A percentile compares a stretch with the other conserved stretches of the same genome.
These are phyloP conservation scores for Orbilia blumenaviensis DNA, from an alignment of 2,329 filamentous ascomycete species.

Conservation along the genomic window DNA sequence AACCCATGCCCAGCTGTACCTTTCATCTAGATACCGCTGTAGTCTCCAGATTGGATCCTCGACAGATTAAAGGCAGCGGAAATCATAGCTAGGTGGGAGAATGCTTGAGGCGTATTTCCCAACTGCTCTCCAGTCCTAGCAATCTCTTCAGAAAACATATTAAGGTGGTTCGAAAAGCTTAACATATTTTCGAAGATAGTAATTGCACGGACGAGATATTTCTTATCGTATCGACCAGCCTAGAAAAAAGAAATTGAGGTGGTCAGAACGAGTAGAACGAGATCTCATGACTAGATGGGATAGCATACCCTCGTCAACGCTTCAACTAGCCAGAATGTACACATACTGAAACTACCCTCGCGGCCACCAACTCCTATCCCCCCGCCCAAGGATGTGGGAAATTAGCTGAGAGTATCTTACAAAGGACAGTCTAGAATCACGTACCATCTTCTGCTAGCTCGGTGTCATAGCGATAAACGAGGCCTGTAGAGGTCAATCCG, in stretches of 20 bases:
- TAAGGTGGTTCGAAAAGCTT: constrained; percentile 77
- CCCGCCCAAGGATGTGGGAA: constrained; percentile 38
- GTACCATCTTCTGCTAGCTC: constrained; percentile 74
- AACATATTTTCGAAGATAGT: constrained; percentile 81
- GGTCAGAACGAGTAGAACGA: not conserved
- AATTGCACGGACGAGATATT: constrained; percentile 70
- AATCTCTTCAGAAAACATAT: constrained; percentile 83
- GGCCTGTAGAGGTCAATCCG: constrained; percentile 76
- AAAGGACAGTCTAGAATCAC: constrained; percentile 51
- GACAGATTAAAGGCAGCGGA: constrained; percentile 81
- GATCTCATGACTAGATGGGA: not conserved
- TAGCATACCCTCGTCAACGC: constrained; percentile 72
- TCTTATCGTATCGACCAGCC: constrained; percentile 67
- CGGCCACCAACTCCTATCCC: constrained; percentile 73
- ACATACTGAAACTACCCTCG: constrained; percentile 82
- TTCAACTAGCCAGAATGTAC: constrained; percentile 84
- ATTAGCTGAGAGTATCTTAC: constrained; percentile 40
- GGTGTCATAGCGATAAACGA: constrained; percentile 80
- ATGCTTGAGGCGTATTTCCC: constrained; percentile 81
- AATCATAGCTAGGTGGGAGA: constrained; percentile 78
- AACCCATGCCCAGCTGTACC: not conserved
- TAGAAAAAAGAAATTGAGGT: not conserved
- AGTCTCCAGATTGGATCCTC: constrained; percentile 59
- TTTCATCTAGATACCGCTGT: constrained; percentile 5
- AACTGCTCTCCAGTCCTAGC: constrained; percentile 77